Evolutionary conservation across 1,284 basidiomycete species (phyloP).

Genomic region (Entoloma clypeatum): DNA sequence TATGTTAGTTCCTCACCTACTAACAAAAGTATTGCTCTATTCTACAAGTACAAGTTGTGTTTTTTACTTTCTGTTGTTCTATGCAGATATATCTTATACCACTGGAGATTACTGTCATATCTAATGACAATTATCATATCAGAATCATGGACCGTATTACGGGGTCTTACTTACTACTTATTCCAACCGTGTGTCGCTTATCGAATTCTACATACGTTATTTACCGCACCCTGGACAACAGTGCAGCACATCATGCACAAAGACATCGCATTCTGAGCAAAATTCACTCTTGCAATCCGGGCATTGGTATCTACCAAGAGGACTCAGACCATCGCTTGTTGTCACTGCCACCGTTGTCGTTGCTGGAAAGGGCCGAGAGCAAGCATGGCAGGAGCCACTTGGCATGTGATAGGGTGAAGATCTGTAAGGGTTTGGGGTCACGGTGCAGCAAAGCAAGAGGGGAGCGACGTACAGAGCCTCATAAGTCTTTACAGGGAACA

Average conservation of each 20-base stretch:
- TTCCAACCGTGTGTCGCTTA: too few species aligned
- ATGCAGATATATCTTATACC: too few species aligned
- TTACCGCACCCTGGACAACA: slow-evolving; percentile 53
- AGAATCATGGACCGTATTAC: too few species aligned
- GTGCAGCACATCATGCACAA: slow-evolving; percentile 58
- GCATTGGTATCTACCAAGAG: slow-evolving; percentile 24
- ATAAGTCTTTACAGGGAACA: slow-evolving; percentile 87
- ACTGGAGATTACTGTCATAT: too few species aligned
- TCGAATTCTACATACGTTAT: slow-evolving; percentile 18
- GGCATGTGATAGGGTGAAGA: slow-evolving; percentile 6
- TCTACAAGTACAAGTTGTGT: too few species aligned
- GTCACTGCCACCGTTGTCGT: slow-evolving; percentile 11
- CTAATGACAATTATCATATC: too few species aligned
- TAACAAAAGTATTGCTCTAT: too few species aligned
- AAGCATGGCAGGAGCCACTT: slow-evolving; percentile 14
- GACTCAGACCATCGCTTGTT: slow-evolving; percentile 18
- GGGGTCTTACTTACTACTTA: too few species aligned
- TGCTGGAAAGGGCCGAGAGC: slow-evolving; percentile 17
- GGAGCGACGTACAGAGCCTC: slow-evolving; percentile 65
- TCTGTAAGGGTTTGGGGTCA: slow-evolving; percentile 3
- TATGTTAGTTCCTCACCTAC: too few species aligned
- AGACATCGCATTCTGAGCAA: slow-evolving; percentile 63
- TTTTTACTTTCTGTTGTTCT: too few species aligned
- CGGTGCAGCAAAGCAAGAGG: background rate
- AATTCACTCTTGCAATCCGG: slow-evolving; percentile 42